A percentile compares a stretch with the other conserved stretches of the same genome.
Evolutionary conservation across 164 flowering plant genomes (phyloP).

Genomic region (Aristolochia contorta): DNA sequence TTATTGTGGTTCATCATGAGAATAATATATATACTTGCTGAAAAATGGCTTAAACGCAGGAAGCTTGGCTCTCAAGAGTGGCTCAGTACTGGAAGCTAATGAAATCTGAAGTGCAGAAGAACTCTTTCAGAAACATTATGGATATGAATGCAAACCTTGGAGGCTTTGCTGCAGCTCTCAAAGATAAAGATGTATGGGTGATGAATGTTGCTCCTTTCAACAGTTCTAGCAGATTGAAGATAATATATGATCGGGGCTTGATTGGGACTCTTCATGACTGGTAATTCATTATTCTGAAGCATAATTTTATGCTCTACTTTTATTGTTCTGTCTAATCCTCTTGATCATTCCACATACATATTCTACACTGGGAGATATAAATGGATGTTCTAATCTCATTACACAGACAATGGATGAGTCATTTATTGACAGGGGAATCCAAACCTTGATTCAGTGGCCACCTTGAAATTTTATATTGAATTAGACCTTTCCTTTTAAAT

Average conservation of each 20-base stretch:
- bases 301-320: not conserved
- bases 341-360: no score
- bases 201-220: conserved; percentile 69
- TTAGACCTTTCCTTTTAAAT: no score
- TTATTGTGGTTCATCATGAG: not conserved
- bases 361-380: no score
- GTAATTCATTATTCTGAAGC: conserved; percentile 23
- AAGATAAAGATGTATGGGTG: conserved; percentile 75
- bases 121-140: conserved; percentile 70
- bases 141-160: conserved; percentile 83
- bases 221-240: conserved; percentile 50
- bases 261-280: conserved; percentile 82
- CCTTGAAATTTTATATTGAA: no score
- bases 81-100: conserved; percentile 67
- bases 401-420: no score
- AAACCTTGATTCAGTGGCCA: no score
- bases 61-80: conserved; percentile 56
- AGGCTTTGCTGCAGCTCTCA: conserved; percentile 74
- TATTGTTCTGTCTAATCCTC: not conserved
- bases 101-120: conserved; percentile 38
- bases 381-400: no score
- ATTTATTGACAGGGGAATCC: no score
- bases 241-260: conserved; percentile 67
- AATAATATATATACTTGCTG: not conserved
- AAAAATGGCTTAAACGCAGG: conserved; percentile 27